Evolutionary conservation across 257 asterid genomes (phyloP).

Genomic region (Scutellaria galericulata): DNA sequence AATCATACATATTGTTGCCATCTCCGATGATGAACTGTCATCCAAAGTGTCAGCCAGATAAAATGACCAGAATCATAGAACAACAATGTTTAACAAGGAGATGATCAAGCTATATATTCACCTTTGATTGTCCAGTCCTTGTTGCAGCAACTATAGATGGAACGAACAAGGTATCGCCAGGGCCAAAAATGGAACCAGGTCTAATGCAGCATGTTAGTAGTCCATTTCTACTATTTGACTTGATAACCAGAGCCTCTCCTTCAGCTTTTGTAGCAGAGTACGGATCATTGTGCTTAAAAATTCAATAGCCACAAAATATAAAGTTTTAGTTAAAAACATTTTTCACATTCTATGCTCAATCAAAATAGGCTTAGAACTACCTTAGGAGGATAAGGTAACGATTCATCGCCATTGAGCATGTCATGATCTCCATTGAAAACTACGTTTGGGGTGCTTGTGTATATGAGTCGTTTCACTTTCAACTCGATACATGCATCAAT

Average conservation of each 20-base stretch:
- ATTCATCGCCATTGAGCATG: slow-evolving; percentile 65
- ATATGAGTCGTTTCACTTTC: slow-evolving; percentile 67
- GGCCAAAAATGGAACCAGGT: slow-evolving; percentile 85
- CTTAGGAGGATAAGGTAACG: slow-evolving; percentile 70
- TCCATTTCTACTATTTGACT: slow-evolving; percentile 60
- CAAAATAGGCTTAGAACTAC: too few species aligned
- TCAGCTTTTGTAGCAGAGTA: slow-evolving; percentile 86
- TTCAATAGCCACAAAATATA: slow-evolving; percentile 7
- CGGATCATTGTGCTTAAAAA: slow-evolving; percentile 69
- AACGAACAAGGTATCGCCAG: slow-evolving; percentile 79
- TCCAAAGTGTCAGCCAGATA: slow-evolving; percentile 29
- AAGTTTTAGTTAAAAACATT: too few species aligned
- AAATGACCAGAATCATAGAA: slow-evolving; percentile 18
- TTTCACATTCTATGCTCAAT: too few species aligned
- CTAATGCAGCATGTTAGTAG: slow-evolving; percentile 76
- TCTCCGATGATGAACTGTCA: slow-evolving; percentile 73
- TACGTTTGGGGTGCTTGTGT: slow-evolving; percentile 80
- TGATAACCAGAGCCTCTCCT: slow-evolving; percentile 70
- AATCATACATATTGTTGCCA: slow-evolving; percentile 73
- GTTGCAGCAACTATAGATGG: slow-evolving; percentile 79
- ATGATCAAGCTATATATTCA: too few species aligned
- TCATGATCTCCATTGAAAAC: slow-evolving; percentile 74
- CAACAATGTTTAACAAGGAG: slow-evolving; percentile 9
- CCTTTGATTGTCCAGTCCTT: slow-evolving; percentile 83
- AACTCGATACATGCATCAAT: slow-evolving; percentile 74